Percentiles rank a stretch among this genome's conserved stretches.
These are phyloP conservation scores for Ganoderma multipileum DNA, from an alignment of 1,284 basidiomycete genomes.

Conservation along the genomic window DNA sequence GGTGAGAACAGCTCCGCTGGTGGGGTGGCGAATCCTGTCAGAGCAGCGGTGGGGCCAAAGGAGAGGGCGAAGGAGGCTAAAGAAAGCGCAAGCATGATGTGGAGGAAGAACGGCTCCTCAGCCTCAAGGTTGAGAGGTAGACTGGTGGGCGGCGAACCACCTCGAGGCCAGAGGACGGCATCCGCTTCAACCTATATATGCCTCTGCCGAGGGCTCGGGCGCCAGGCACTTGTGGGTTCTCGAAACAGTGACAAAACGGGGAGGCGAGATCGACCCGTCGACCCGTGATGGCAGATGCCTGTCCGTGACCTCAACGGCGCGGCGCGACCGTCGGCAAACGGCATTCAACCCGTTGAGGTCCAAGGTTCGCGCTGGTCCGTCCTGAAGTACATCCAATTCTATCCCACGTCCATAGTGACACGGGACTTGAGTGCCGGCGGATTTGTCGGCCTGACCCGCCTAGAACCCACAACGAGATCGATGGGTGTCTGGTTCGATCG, in stretches of 20 bases:
- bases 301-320: not conserved
- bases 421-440: not conserved
- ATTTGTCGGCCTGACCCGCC: not conserved
- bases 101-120: not conserved
- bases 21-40: constrained; percentile 13
- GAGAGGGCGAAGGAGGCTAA: constrained; percentile 16
- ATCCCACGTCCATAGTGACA: not conserved
- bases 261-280: not conserved
- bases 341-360: not conserved
- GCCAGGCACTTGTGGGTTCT: not conserved
- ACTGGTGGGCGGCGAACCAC: not conserved
- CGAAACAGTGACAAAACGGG: not conserved
- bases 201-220: not conserved
- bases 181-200: not conserved
- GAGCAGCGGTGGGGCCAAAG: constrained; percentile 14
- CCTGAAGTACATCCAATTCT: not conserved
- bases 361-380: not conserved
- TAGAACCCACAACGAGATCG: not conserved
- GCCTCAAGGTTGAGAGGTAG: not conserved
- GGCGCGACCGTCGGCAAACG: not conserved
- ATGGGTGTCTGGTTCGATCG: not conserved
- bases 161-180: not conserved
- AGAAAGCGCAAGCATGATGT: constrained; percentile 15
- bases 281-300: not conserved
- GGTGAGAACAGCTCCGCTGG: constrained; percentile 60